Conservation (phyloP, 192 early-diverging fungal genomes). For the Chytriomyces sp. region DNA sequence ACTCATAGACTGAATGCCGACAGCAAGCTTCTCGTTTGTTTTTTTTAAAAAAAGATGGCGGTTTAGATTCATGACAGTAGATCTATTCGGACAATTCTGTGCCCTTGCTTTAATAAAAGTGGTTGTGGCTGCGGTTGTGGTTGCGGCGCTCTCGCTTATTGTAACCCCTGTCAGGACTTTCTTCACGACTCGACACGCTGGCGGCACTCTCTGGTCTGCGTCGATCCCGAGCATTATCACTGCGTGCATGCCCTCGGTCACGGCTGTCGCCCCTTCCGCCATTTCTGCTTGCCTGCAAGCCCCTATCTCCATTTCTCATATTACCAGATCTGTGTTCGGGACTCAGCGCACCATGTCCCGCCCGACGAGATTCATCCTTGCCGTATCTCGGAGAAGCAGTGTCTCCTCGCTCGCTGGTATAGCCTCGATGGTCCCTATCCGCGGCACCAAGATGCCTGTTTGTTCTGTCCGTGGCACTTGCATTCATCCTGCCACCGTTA, state of each 20-base stretch:
- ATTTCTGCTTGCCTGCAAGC: neutral
- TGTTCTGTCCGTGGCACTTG: neutral
- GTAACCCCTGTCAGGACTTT: neutral
- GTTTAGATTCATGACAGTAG: no score
- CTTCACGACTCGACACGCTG: neutral
- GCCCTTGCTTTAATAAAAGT: no score
- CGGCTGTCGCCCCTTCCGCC: neutral
- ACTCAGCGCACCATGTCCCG: neutral
- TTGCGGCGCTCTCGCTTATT: neutral
- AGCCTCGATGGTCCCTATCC: neutral
- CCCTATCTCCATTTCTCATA: neutral
- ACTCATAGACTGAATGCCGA: no score
- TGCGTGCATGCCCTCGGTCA: neutral
- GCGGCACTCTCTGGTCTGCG: neutral
- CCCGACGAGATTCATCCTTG: neutral
- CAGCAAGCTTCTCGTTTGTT: no score
- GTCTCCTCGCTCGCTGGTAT: neutral
- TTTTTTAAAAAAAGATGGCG: no score
- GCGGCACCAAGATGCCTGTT: neutral
- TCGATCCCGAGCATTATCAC: neutral
- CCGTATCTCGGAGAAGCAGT: neutral
- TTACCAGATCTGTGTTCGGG: neutral
- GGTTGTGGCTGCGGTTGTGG: neutral
- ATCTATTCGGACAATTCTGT: no score
- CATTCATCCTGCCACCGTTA: neutral